Base-by-base conservation (phyloP, 108 stramenopile genomes). In the Chaetoceros tenuissimus region DNA sequence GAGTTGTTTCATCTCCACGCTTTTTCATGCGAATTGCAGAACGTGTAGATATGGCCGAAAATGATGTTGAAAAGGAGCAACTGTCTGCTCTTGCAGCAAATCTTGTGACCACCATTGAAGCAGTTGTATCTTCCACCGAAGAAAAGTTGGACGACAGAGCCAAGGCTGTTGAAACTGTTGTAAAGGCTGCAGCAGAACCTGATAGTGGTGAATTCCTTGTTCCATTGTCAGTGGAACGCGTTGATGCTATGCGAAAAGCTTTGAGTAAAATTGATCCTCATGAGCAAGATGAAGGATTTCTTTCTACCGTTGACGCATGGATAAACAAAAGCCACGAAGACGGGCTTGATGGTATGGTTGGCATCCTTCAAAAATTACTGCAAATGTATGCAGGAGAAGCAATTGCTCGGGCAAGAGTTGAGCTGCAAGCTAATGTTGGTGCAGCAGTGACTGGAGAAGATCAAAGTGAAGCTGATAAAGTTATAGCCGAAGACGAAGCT, bases 281-380 rank as follows among this genome's bases (percentile, higher is more conserved):
- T 3, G 63, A 57, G 17, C 65, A 89, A 61, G 86, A 89, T 64
- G 88, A 94, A 57, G 81, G 77, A 8, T 94, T 94, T 53, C 55
- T 94, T 46, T 68, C 71, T 24, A 94, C 92, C 0, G 65, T 94
- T 2, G 92, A 94, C 70, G 74, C 87, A 31, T 94, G 87, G 83
- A 89, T 94, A 83, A 87, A 81, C 54, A 94, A 94, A 56, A 75
- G 78, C 22, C 82, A 88, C 51, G 65, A 86, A 63, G 92, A 94
- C 74, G 87, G 87, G 17, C 80, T 94, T 85, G 88, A 94, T 60
- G 84, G 84, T 13, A 94, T 94, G 92, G 84, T 94, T 3, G 57
- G 53, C 17, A 94, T 94, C 31, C 47, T 94, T 26, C 92, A 94
- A 69, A 85, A 88, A 60, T 67, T 86, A 8, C 68, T 96, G 44